Evolutionary conservation across 331 rosid species (phyloP).

Genomic region (Malus hybrid): DNA sequence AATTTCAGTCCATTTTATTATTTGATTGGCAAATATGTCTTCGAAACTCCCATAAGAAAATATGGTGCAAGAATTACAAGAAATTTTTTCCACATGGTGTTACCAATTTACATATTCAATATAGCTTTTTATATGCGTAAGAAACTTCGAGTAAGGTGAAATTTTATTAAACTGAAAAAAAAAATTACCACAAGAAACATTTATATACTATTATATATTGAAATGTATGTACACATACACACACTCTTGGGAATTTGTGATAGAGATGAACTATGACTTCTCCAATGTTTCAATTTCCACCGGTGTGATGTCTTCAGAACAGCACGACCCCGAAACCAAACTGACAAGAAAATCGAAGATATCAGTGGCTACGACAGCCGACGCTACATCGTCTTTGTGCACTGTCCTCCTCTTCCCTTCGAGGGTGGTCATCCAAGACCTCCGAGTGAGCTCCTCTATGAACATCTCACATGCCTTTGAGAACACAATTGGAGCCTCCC

Average conservation of each 20-base stretch:
- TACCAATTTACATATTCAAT: too few relatives aligned
- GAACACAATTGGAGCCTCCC: slow-evolving; percentile 63
- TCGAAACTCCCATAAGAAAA: too few relatives aligned
- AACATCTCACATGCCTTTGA: slow-evolving; percentile 71
- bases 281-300: background rate
- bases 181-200: background rate
- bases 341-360: slow-evolving; percentile 56
- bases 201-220: background rate
- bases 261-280: background rate
- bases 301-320: background rate
- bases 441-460: slow-evolving; percentile 47
- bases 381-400: slow-evolving; percentile 57
- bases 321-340: slow-evolving; percentile 32
- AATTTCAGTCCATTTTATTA: too few relatives aligned
- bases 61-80: too few relatives aligned
- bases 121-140: too few relatives aligned
- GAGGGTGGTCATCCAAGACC: slow-evolving; percentile 55
- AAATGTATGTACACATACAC: background rate
- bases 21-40: too few relatives aligned
- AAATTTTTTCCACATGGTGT: too few relatives aligned
- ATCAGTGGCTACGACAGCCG: slow-evolving; percentile 58
- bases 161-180: too few relatives aligned
- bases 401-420: slow-evolving; percentile 59
- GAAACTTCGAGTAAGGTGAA: too few relatives aligned
- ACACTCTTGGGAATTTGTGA: background rate